These are phyloP conservation scores for Protomyces lactucae-debilis DNA, from an alignment of 1,139 yeast species.

Conservation along the genomic window DNA sequence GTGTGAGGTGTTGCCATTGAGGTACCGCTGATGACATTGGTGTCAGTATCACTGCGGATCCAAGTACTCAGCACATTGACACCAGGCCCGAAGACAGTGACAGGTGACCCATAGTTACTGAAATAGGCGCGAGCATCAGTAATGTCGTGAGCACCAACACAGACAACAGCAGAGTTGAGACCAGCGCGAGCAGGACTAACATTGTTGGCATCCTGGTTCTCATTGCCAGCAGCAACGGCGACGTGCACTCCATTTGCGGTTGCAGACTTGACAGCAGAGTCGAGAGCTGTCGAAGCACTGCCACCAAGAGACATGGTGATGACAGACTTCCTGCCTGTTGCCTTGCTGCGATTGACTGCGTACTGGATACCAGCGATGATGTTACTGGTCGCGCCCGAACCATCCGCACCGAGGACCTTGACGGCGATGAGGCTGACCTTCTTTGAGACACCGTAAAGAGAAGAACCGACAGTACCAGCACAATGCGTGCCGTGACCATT, in stretches of 20 bases:
- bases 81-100: conserved; percentile 63
- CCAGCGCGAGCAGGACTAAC: conserved; percentile 75
- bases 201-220: conserved; percentile 57
- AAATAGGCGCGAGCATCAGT: conserved; percentile 53
- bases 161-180: conserved; percentile 61
- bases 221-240: conserved; percentile 65
- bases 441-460: conserved; percentile 59
- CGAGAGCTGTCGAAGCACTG: conserved; percentile 51
- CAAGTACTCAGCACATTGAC: conserved; percentile 52
- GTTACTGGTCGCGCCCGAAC: conserved; percentile 48
- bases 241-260: conserved; percentile 56
- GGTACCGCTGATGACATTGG: conserved; percentile 92
- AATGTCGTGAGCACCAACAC: conserved; percentile 56
- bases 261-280: conserved; percentile 55
- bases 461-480: conserved; percentile 59
- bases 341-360: conserved; percentile 39
- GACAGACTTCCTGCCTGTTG: conserved; percentile 43
- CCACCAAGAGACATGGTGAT: conserved; percentile 58
- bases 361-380: conserved; percentile 48
- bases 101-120: conserved; percentile 62
- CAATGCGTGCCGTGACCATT: conserved; percentile 78
- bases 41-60: conserved; percentile 75
- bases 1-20: conserved; percentile 99
- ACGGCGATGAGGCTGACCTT: conserved; percentile 56
- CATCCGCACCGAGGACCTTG: conserved; percentile 50